Percentiles rank a stretch among this genome's conserved stretches.
Evolutionary conservation across 495 filamentous ascomycete species (phyloP).

Genomic region (Penicillium canariense): DNA sequence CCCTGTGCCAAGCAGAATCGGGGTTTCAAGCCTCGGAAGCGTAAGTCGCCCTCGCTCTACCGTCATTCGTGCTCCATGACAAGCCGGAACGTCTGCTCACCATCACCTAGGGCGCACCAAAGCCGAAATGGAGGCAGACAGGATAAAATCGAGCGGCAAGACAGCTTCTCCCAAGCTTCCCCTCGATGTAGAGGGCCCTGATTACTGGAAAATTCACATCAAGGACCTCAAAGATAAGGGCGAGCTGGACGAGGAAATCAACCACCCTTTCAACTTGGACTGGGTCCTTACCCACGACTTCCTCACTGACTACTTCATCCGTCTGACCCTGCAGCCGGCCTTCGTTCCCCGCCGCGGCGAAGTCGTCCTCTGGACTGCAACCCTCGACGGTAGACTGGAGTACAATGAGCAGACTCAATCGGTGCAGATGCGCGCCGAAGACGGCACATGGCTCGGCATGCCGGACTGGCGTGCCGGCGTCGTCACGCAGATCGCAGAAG

Average conservation of each 20-base stretch:
- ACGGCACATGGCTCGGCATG: conserved; percentile 24
- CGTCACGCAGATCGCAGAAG: conserved; percentile 47
- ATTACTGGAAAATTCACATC: conserved; percentile 50
- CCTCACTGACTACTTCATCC: conserved; percentile 35
- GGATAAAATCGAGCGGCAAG: not conserved
- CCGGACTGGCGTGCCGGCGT: conserved; percentile 58
- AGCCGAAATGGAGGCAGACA: conserved; percentile 17
- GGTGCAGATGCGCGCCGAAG: conserved; percentile 34
- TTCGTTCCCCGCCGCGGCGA: conserved; percentile 58
- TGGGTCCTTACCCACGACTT: conserved; percentile 47
- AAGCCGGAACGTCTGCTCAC: not conserved
- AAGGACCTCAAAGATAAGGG: conserved; percentile 44
- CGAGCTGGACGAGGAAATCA: conserved; percentile 40
- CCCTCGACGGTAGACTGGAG: conserved; percentile 37
- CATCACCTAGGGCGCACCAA: conserved; percentile 14
- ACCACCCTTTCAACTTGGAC: conserved; percentile 51
- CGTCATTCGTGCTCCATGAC: not conserved
- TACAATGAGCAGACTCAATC: conserved; percentile 28
- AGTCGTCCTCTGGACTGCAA: conserved; percentile 52
- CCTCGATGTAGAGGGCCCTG: conserved; percentile 47
- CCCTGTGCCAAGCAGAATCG: conserved; percentile 28
- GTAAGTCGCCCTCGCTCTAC: conserved; percentile 12
- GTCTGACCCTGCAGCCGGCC: conserved; percentile 40
- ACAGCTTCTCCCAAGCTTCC: not conserved
- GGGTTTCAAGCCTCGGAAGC: conserved; percentile 15